Conservation (phyloP, 495 filamentous ascomycete species). For the Bacidia rubella region DNA sequence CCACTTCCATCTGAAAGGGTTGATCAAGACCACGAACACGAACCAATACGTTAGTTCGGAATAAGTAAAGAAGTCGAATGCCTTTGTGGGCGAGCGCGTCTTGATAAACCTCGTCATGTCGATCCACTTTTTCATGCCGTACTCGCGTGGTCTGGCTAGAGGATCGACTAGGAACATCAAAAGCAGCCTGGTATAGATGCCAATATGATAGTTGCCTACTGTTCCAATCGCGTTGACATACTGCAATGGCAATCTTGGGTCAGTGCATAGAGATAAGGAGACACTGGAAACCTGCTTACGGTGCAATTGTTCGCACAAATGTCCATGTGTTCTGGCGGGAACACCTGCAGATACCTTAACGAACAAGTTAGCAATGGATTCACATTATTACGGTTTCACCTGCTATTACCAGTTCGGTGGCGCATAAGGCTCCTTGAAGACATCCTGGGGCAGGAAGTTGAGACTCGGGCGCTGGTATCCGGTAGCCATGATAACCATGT, state of each 20-base stretch:
- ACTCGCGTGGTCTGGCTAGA: slow-evolving; percentile 52
- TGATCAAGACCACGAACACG: slow-evolving; percentile 59
- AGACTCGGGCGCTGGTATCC: slow-evolving; percentile 64
- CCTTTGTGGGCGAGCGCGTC: slow-evolving; percentile 47
- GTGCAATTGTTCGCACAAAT: slow-evolving; percentile 59
- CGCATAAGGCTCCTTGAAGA: slow-evolving; percentile 54
- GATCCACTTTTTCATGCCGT: slow-evolving; percentile 76
- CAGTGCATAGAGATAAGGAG: too few species aligned
- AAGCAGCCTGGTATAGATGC: slow-evolving; percentile 73
- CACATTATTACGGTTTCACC: too few species aligned
- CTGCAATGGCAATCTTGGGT: neutral
- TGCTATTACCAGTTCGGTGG: slow-evolving; percentile 83
- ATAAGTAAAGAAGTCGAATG: slow-evolving; percentile 84
- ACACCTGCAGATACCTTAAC: slow-evolving; percentile 38
- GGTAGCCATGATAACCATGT: slow-evolving; percentile 74
- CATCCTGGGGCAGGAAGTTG: slow-evolving; percentile 55
- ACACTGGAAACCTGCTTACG: neutral
- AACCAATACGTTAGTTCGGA: slow-evolving; percentile 78
- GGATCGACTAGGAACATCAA: slow-evolving; percentile 78
- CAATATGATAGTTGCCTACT: slow-evolving; percentile 57
- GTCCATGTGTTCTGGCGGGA: slow-evolving; percentile 44
- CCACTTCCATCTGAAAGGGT: slow-evolving; percentile 73
- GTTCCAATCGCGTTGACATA: slow-evolving; percentile 71
- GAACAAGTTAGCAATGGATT: too few species aligned
- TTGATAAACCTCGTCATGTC: slow-evolving; percentile 72